Base-by-base conservation (phyloP, 345 rosid species). In the Excoecaria cochinchinensis region DNA sequence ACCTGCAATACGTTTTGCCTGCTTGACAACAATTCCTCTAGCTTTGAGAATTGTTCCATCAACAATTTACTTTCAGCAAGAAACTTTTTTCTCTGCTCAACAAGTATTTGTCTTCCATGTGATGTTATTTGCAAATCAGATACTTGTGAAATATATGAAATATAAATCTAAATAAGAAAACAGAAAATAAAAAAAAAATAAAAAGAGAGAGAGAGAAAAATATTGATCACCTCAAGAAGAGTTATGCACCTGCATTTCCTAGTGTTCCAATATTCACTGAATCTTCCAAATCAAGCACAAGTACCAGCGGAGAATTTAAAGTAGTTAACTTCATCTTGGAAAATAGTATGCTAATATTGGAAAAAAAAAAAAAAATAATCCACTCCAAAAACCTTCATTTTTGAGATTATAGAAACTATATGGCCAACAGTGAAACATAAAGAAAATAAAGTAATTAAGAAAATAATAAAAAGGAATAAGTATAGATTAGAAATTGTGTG, bases 1-100 rank as follows among this genome's bases (percentile, higher is more conserved):
- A 94, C 99, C 97, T 90, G 88, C 63, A 95, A 84, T 80, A 95
- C 82, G 67, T 91, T 90, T 73, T 87, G 79, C 78, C 85, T 87
- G 85, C 84, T 87, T n/a, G 99, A 89, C 62, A 95, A 77, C 52
- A 95, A 85, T 60, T 86, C 90, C 72, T 93, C 89, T 62, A 95
- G 73, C 86, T 83, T 90, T 68, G 88, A 76, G 77, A 95, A 89
- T 84, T 91, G 90, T 75, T 89, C 95, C 61, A 44, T 81, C 85
- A 95, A 76, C 59, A 86, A 78, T 57, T 79, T 85, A 76, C 89
- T 90, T n/a, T n/a, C n/a, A n/a, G n/a, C n/a, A n/a, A n/a, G n/a
- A n/a, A n/a, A n/a, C n/a, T n/a, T n/a, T n/a, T 87, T 95, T 77
- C 89, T 86, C 99, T 95, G 87, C 81, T 76, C 61, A 81, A 69